Evolutionary conservation across 2,329 filamentous ascomycete species (phyloP).

Genomic region (Corniculantispora saksenae): DNA sequence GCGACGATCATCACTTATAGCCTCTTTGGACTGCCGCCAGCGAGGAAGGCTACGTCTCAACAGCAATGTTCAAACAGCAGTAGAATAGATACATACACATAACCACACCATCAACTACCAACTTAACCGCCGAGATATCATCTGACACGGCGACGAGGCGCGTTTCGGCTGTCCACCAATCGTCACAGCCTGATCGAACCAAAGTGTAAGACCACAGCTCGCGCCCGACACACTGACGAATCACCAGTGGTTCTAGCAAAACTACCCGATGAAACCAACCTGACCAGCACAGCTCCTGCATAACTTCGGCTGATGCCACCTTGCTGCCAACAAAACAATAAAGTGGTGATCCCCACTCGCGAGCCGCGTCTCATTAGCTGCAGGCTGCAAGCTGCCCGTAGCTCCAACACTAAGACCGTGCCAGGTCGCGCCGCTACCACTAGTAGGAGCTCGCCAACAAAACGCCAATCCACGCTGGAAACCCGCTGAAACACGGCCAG

Average conservation of each 20-base stretch:
- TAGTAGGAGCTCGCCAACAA: not conserved
- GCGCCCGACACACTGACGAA: not conserved
- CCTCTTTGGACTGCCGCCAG: too few relatives aligned
- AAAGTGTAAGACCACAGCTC: not conserved
- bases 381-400: not conserved
- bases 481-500: slow-evolving; percentile 3
- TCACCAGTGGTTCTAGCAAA: not conserved
- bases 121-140: too few relatives aligned
- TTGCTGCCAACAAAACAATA: too few relatives aligned
- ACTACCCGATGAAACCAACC: not conserved
- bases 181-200: not conserved
- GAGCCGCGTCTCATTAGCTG: not conserved
- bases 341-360: not conserved
- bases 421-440: not conserved
- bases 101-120: too few relatives aligned
- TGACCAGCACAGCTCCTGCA: not conserved
- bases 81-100: too few relatives aligned
- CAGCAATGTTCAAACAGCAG: too few relatives aligned
- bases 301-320: too few relatives aligned
- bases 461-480: not conserved
- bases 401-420: not conserved
- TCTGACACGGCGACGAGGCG: too few relatives aligned
- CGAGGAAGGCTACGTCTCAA: too few relatives aligned
- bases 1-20: too few relatives aligned
- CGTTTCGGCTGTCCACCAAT: not conserved